Conservation (phyloP, 352 stramenopile genomes). For the Hyaloperonospora brassicae region DNA sequence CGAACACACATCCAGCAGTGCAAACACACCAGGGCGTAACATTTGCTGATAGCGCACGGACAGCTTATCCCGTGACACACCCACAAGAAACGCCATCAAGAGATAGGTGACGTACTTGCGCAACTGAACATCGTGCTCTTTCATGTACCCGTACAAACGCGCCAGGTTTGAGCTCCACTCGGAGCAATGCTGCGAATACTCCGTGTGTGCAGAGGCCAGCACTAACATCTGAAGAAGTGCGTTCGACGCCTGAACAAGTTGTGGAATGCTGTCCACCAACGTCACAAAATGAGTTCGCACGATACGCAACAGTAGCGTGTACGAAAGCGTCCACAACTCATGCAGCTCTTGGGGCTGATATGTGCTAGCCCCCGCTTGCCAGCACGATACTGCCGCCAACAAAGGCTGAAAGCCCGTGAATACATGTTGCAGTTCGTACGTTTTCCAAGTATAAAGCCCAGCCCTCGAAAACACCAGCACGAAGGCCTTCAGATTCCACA, state of each 20-base stretch:
- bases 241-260: slow-evolving; percentile 61
- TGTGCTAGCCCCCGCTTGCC: slow-evolving; percentile 14
- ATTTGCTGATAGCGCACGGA: slow-evolving; percentile 54
- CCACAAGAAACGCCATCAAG: slow-evolving; percentile 55
- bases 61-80: slow-evolving; percentile 54
- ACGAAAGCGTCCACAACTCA: slow-evolving; percentile 69
- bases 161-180: slow-evolving; percentile 83
- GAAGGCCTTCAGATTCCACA: slow-evolving; percentile 57
- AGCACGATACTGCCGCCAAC: slow-evolving; percentile 20
- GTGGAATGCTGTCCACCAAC: slow-evolving; percentile 52
- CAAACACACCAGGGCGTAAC: slow-evolving; percentile 64
- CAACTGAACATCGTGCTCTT: slow-evolving; percentile 64
- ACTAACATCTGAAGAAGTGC: slow-evolving; percentile 63
- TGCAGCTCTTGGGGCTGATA: slow-evolving; percentile 39
- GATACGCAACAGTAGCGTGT: slow-evolving; percentile 66
- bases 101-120: slow-evolving; percentile 84
- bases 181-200: slow-evolving; percentile 20
- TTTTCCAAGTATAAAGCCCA: slow-evolving; percentile 76
- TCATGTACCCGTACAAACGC: slow-evolving; percentile 83
- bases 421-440: slow-evolving; percentile 55
- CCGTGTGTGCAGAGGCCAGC: slow-evolving; percentile 12
- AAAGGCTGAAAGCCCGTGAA: slow-evolving; percentile 65
- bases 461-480: slow-evolving; percentile 66
- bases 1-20: slow-evolving; percentile 78
- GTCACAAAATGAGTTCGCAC: slow-evolving; percentile 71